Evolutionary conservation across 1,284 basidiomycete genomes (phyloP), one percentile per base, ranked within the genome.

Genomic region (Naganishia cerealis): DNA sequence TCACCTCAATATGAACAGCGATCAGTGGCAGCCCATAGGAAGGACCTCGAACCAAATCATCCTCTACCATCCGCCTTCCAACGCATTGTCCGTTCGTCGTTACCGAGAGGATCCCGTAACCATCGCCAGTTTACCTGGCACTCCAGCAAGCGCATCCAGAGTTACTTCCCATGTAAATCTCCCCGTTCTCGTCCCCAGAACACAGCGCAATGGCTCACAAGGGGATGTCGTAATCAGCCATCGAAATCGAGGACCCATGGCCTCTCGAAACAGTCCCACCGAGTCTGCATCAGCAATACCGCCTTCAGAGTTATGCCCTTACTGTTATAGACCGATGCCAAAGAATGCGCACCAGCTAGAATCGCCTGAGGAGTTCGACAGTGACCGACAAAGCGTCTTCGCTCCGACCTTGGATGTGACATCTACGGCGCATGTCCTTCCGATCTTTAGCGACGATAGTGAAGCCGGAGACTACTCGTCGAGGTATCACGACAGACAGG

Each of bases 41-140:
- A 56, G 63, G 21, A 66, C 54, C 21, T 46, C 90, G 0, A 90
- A 91, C 78, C 91, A 93, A 76, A 87, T 94, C 65, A 91, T 94
- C 36, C 84, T 94, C 21, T 94, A 94, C 81, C 91, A 94, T 75
- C 87, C 91, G 0, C 88, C 86, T 0, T 92, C 90, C 0, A 91
- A 94, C 77, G 91, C 90, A 0, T 83, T 94, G 15, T 85, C 90
- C 29, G 89, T 94, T 65, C 84, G 82, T 57, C 78, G 75, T 26
- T 76, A 81, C 57, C 71, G 68, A 26, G 68, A 77, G 76, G 40
- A 81, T 80, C 55, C 57, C 59, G 1, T 70, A 61, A 18, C 55
- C 70, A 57, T 71, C 78, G 50, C 74, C 73, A 70, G 75, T 68
- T 5, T 69, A 70, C 43, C 73, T 73, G 10, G 75, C 75, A 18